Evolutionary conservation across 2,329 filamentous ascomycete genomes (phyloP).

Genomic region (Colletotrichum sp.): DNA sequence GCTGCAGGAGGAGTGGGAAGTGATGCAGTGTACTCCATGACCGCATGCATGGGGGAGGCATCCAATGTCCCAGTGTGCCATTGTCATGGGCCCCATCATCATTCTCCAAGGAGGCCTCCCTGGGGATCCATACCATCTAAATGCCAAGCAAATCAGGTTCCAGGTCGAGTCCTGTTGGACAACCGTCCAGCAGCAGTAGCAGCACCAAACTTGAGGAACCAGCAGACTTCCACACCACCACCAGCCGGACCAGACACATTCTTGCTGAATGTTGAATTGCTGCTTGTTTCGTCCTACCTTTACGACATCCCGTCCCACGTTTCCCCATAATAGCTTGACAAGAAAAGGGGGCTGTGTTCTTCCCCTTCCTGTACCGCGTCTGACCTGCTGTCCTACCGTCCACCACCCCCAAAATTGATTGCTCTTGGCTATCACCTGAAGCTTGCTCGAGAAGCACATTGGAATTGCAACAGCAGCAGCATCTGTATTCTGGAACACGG

Average conservation of each 20-base stretch:
- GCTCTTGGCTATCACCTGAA: slow-evolving; percentile 4
- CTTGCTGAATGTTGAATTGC: neutral
- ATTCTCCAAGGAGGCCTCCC: neutral
- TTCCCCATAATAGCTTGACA: slow-evolving; percentile 14
- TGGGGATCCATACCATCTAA: neutral
- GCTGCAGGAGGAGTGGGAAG: neutral
- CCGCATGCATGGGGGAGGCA: neutral
- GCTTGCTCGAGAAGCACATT: neutral
- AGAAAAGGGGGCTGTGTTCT: slow-evolving; percentile 22
- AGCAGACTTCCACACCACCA: neutral
- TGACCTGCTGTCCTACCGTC: neutral
- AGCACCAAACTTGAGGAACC: neutral
- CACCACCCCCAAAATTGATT: neutral
- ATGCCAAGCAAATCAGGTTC: neutral
- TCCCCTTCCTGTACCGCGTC: neutral
- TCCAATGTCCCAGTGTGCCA: neutral
- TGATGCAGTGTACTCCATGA: neutral
- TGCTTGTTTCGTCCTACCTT: slow-evolving; percentile 8
- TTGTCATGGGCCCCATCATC: neutral
- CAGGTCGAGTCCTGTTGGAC: neutral
- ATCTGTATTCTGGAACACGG: slow-evolving; percentile 1
- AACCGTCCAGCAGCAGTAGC: neutral
- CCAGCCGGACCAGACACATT: neutral
- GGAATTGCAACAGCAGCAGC: neutral
- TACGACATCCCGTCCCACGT: slow-evolving; percentile 11